Evolutionary conservation across 2,329 filamentous ascomycete genomes (phyloP).

Genomic region (Calonectria naviculata): DNA sequence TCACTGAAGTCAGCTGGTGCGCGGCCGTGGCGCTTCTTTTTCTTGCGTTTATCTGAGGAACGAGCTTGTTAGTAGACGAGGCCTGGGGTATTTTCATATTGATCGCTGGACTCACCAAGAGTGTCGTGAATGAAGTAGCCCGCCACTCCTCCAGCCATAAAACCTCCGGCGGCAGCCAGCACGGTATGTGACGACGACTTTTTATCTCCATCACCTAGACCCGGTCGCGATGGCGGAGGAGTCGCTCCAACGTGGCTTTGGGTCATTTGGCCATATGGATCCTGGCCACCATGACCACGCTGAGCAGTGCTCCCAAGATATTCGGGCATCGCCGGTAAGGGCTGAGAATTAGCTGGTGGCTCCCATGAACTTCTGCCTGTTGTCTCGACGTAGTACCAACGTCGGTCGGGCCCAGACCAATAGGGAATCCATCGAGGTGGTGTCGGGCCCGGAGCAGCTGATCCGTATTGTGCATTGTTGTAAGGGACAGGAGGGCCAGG

Average conservation of each 20-base stretch:
- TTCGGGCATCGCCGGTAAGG: constrained; percentile 22
- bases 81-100: fast-evolving
- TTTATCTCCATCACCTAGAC: not conserved
- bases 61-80: not conserved
- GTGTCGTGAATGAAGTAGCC: constrained; percentile 30
- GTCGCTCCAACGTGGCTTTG: not conserved
- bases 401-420: constrained; percentile 32
- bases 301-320: constrained; percentile 1
- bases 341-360: not conserved
- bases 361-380: constrained; percentile 22
- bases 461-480: no score
- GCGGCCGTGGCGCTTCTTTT: constrained; percentile 29
- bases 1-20: constrained; percentile 17
- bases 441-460: not conserved
- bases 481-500: not conserved
- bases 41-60: constrained; percentile 22
- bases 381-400: constrained; percentile 31
- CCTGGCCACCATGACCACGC: not conserved
- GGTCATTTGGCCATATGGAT: not conserved
- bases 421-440: constrained; percentile 30
- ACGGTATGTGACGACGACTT: constrained; percentile 11
- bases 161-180: constrained; percentile 24
- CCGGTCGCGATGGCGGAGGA: not conserved
- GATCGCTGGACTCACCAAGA: constrained; percentile 16
- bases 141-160: constrained; percentile 27